Conservation (phyloP, 441 rosid genomes). For the Bruguiera hainesii region DNA sequence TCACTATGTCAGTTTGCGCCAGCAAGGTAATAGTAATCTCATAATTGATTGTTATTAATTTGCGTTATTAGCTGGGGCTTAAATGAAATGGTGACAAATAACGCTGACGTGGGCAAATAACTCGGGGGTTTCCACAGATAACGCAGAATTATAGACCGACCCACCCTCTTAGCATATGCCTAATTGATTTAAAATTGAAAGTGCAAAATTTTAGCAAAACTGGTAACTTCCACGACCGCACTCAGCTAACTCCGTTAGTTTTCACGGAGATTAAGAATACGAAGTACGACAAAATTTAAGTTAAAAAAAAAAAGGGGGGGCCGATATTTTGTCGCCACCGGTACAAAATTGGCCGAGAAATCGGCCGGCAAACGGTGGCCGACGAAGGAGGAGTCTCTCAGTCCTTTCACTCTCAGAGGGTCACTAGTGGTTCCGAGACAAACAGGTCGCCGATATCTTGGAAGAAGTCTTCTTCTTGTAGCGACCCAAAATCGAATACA, state of each 20-base stretch:
- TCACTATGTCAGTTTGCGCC: no score
- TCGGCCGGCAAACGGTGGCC: slow-evolving; percentile 21
- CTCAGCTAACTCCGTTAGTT: slow-evolving; percentile 28
- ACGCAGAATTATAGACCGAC: no score
- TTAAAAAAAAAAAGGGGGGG: background rate
- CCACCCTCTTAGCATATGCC: no score
- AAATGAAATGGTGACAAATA: no score
- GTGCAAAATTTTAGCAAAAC: background rate
- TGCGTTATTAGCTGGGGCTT: no score
- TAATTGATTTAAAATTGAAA: background rate
- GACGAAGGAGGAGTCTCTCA: background rate
- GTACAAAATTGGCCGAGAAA: slow-evolving; percentile 41
- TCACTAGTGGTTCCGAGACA: slow-evolving; percentile 34
- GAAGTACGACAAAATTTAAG: no score
- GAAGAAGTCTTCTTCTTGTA: slow-evolving; percentile 35
- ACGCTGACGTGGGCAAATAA: no score
- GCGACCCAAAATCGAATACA: slow-evolving; percentile 17
- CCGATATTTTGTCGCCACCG: slow-evolving; percentile 27
- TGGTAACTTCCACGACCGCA: background rate
- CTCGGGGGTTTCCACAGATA: no score
- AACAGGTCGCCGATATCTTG: slow-evolving; percentile 56
- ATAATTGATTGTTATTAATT: no score
- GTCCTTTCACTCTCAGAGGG: slow-evolving; percentile 2
- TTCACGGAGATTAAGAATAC: background rate
- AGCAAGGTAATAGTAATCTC: no score